Percentiles rank a stretch among this genome's conserved stretches.
These are phyloP conservation scores for Rhizoclosmatium sp. DNA, from an alignment of 192 early-diverging fungal genomes.

Conservation along the genomic window DNA sequence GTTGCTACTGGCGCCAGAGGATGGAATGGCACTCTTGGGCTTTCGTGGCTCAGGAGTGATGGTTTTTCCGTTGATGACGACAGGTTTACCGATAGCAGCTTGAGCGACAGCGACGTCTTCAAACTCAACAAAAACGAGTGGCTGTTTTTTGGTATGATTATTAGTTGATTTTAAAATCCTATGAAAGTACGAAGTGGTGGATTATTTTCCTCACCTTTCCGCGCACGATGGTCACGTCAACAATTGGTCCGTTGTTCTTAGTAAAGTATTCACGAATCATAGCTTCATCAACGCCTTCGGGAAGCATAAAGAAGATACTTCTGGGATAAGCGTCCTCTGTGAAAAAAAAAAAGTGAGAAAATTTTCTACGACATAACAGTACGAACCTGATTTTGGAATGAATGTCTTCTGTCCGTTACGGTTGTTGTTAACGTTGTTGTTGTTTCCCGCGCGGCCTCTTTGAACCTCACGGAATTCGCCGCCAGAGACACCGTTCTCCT, in stretches of 20 bases:
- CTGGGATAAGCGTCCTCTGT: conserved; percentile 20
- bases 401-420: not conserved
- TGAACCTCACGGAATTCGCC: conserved; percentile 21
- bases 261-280: conserved; percentile 63
- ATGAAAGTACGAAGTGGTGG: too few relatives aligned
- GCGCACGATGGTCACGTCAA: conserved; percentile 62
- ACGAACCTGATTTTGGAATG: conserved; percentile 10
- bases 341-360: conserved; percentile 15
- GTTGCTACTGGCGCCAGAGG: not conserved
- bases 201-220: conserved; percentile 48
- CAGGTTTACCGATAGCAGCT: conserved; percentile 65
- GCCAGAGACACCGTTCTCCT: not conserved
- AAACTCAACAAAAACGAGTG: conserved; percentile 77
- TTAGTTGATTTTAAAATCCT: not conserved
- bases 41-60: conserved; percentile 61
- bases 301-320: conserved; percentile 33
- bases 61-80: conserved; percentile 51
- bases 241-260: conserved; percentile 64
- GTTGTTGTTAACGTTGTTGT: not conserved
- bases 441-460: not conserved
- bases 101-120: conserved; percentile 63
- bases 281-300: conserved; percentile 55
- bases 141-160: conserved; percentile 34
- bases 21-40: conserved; percentile 9
- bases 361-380: conserved; percentile 14